Conservation (phyloP, 129 eudicot genomes). For the Kitagawia praeruptora region DNA sequence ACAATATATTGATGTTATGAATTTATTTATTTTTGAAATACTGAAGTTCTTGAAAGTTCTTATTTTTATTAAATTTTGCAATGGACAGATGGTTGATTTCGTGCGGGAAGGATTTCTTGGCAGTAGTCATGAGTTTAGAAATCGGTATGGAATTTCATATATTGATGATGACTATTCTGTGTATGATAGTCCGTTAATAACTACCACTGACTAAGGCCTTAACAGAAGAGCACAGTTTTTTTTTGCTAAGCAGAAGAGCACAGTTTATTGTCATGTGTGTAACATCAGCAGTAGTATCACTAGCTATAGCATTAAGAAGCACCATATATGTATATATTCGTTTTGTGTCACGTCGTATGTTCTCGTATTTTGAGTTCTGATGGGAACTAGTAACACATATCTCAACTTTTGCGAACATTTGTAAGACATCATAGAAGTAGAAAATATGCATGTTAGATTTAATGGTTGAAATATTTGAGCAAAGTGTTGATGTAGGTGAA, state of each 20-base stretch:
- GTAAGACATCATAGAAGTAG: not conserved
- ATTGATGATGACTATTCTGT: not conserved
- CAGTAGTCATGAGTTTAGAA: constrained; percentile 85
- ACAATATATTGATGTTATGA: not conserved
- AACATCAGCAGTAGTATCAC: not conserved
- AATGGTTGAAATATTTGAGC: not conserved
- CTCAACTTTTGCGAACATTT: not conserved
- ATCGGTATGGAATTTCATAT: constrained; percentile 45
- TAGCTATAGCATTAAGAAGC: not conserved
- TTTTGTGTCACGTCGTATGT: no score
- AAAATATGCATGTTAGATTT: not conserved
- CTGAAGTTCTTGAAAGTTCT: not conserved
- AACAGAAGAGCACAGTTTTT: not conserved
- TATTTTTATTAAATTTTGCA: not conserved
- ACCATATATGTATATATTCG: not conserved
- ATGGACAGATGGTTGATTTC: constrained; percentile 89
- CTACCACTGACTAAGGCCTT: not conserved
- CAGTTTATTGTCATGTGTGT: not conserved
- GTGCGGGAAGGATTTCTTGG: constrained; percentile 99
- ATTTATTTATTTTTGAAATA: not conserved
- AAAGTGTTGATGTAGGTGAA: not conserved
- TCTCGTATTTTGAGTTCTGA: not conserved
- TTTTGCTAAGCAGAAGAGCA: not conserved
- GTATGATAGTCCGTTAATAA: not conserved
- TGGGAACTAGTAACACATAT: not conserved